Base-by-base conservation (phyloP, 1,284 basidiomycete genomes). In the Boletus holoroseus region DNA sequence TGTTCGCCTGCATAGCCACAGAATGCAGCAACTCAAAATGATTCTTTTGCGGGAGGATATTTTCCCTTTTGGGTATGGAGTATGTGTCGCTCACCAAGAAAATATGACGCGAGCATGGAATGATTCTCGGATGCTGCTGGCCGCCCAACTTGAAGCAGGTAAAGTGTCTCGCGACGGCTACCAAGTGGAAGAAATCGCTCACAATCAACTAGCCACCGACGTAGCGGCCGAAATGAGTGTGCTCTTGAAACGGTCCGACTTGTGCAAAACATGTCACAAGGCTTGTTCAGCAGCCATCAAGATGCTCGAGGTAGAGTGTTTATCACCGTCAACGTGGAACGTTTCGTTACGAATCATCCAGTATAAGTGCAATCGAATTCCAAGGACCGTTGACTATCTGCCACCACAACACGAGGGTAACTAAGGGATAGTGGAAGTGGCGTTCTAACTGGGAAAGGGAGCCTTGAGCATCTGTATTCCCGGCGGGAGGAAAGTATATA, bases 21-120 rank as follows among this genome's bases (percentile, higher is more conserved):
- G 84, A 43, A 72, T 77, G 30, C 72, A 73, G 59, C 69, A 69
- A 30, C 62, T 86, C 41, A 73, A 73, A 38, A 69, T 73, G 20
- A 63, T 81, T 6, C 60, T 85, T 22, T 60, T 78, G 36, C 69
- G 67, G 16, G 82, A 84, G 58, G 75, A 79, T 26, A 71, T 86
- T 30, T 86, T 86, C 58, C 84, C 83, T 18, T 79, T 83, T 66
- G 81, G 81, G 22, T 86, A 85, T 52, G 82, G 84, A 9, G 67
- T 65, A 51, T 86, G 83, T 61, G 36, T 64, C 22, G 60, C 63
- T 32, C 83, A 85, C 64, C 66, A 68, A 38, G 66, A 72, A 24
- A 60, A 68, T 36, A 75, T 78, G 0, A 62, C 57, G 34, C 61
- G 63, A 3, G 58, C 67, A 12, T 86, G 83, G 83, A 74, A 80